These are phyloP conservation scores for Blastocystis sp. DNA, from an alignment of 352 stramenopile species.

Conservation along the genomic window DNA sequence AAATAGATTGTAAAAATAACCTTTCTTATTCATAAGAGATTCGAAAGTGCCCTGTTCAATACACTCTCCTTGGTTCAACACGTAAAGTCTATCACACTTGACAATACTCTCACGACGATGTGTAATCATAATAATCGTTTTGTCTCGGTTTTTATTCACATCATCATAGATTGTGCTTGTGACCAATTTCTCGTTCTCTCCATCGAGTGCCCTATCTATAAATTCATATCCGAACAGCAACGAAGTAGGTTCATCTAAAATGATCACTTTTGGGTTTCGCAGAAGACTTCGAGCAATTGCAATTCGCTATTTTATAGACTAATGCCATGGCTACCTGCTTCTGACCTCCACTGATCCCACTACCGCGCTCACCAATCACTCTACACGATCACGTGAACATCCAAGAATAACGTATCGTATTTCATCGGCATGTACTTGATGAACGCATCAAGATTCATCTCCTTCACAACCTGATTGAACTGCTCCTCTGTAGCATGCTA, in stretches of 20 bases:
- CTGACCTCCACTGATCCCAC: constrained; percentile 83
- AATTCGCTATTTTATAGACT: constrained; percentile 79
- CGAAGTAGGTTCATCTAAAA: constrained; percentile 75
- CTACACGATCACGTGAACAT: neutral
- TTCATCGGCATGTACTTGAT: constrained; percentile 78
- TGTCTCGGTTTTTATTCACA: constrained; percentile 46
- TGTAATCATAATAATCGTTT: constrained; percentile 60
- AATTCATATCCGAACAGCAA: neutral
- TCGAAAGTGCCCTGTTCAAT: constrained; percentile 45
- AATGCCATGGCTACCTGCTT: constrained; percentile 79
- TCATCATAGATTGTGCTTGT: constrained; percentile 43
- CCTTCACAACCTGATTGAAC: constrained; percentile 71
- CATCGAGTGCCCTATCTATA: constrained; percentile 1
- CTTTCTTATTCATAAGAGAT: constrained; percentile 30
- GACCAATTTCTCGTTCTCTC: constrained; percentile 52
- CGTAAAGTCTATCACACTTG: constrained; percentile 26
- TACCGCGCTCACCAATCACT: constrained; percentile 74
- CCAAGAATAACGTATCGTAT: constrained; percentile 70
- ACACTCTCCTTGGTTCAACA: constrained; percentile 29
- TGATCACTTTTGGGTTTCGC: constrained; percentile 71
- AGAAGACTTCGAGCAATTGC: constrained; percentile 74
- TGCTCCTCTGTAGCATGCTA: constrained; percentile 69
- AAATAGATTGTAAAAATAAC: constrained; percentile 59
- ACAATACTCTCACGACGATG: constrained; percentile 51
- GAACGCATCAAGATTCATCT: constrained; percentile 82